Evolutionary conservation across 352 stramenopile genomes (phyloP).

Genomic region (Globisporangium solare): DNA sequence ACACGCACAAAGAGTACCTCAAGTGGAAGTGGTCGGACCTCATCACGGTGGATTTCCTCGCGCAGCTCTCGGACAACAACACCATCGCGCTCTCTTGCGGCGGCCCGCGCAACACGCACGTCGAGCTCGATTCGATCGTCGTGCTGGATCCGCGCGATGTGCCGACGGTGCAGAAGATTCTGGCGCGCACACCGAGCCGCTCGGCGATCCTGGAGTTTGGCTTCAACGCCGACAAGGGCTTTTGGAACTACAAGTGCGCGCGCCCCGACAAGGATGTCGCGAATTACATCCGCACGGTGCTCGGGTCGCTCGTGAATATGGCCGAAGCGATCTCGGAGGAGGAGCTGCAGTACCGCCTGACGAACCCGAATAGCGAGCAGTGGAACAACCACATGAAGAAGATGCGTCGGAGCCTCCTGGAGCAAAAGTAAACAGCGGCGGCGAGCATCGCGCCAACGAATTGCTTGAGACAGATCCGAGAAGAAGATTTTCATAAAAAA

Average conservation of each 20-base stretch:
- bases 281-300: conserved; percentile 90
- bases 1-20: conserved; percentile 86
- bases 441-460: conserved; percentile 3
- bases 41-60: conserved; percentile 87
- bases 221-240: conserved; percentile 81
- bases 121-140: conserved; percentile 83
- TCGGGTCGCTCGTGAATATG: conserved; percentile 89
- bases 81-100: conserved; percentile 63
- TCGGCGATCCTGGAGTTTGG: conserved; percentile 81
- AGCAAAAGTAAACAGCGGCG: conserved; percentile 42
- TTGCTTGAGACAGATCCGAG: background rate
- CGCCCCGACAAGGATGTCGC: conserved; percentile 85
- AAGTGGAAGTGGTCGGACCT: conserved; percentile 92
- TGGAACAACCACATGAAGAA: conserved; percentile 84
- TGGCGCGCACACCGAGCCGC: conserved; percentile 49
- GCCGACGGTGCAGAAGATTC: conserved; percentile 59
- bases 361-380: conserved; percentile 58
- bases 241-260: conserved; percentile 89
- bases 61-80: conserved; percentile 52
- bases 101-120: conserved; percentile 66
- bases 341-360: conserved; percentile 86
- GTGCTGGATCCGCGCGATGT: conserved; percentile 74
- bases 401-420: conserved; percentile 65
- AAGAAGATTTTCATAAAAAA: background rate
- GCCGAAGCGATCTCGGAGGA: conserved; percentile 88